Percentiles rank a stretch among this genome's conserved stretches.
Conservation (phyloP, 495 filamentous ascomycete genomes). For the Hypoxylon intermedium region DNA sequence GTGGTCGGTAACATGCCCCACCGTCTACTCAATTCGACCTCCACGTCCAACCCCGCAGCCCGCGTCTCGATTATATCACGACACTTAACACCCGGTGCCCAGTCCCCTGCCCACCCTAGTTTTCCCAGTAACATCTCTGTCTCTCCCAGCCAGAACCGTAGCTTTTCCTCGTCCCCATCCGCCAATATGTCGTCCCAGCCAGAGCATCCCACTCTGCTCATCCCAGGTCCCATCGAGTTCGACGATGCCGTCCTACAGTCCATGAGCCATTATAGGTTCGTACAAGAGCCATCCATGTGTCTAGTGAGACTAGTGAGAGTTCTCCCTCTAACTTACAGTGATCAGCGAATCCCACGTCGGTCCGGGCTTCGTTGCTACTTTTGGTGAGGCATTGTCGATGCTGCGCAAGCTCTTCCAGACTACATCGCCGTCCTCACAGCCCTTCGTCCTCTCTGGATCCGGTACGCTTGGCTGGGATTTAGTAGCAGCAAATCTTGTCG, state of each 20-base stretch:
- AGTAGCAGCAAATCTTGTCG: conserved; percentile 87
- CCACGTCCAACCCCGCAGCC: conserved; percentile 67
- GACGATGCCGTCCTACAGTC: conserved; percentile 95
- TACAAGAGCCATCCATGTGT: conserved; percentile 15
- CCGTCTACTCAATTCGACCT: conserved; percentile 38
- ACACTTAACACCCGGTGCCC: conserved; percentile 69
- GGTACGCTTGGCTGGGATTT: conserved; percentile 97
- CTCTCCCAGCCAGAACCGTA: conserved; percentile 48
- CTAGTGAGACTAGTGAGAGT: not conserved
- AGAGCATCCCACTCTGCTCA: conserved; percentile 82
- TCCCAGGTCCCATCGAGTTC: conserved; percentile 97
- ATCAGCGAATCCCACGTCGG: conserved; percentile 90
- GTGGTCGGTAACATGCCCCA: conserved; percentile 53
- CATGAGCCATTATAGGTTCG: conserved; percentile 94
- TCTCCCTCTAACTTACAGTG: conserved; percentile 15
- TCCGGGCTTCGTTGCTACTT: conserved; percentile 83
- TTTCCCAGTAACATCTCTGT: conserved; percentile 70
- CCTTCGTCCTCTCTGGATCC: conserved; percentile 91
- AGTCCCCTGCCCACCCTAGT: conserved; percentile 61
- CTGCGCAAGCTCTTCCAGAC: conserved; percentile 93
- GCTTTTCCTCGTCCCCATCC: conserved; percentile 37
- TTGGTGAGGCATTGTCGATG: conserved; percentile 87
- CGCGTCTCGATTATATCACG: conserved; percentile 81
- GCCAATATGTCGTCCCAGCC: conserved; percentile 79
- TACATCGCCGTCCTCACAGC: conserved; percentile 78